Evolutionary conservation across 1,139 yeast genomes (phyloP).

Genomic region (Sugiyamaella paludigena): DNA sequence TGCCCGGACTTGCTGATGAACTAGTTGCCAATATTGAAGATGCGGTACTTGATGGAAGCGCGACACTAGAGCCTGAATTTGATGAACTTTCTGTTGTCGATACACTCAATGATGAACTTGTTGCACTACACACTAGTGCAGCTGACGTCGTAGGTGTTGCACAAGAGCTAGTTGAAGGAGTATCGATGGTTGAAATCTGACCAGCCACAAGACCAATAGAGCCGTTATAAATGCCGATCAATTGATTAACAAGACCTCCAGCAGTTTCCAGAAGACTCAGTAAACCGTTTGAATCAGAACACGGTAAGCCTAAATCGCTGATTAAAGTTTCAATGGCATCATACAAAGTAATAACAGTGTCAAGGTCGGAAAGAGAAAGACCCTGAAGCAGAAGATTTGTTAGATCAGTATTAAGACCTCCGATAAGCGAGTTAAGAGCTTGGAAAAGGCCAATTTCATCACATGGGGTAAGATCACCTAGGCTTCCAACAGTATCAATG

Average conservation of each 20-base stretch:
- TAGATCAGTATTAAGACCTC: background rate
- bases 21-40: background rate
- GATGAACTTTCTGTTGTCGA: slow-evolving; percentile 1
- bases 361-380: background rate
- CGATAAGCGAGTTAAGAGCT: background rate
- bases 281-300: background rate
- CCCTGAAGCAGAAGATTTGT: background rate
- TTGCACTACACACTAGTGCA: slow-evolving; percentile 1
- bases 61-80: background rate
- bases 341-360: slow-evolving; percentile 1
- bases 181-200: background rate
- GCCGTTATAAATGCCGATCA: slow-evolving; percentile 2
- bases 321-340: slow-evolving; percentile 3
- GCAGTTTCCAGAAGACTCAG: background rate
- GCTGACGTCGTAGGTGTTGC: background rate
- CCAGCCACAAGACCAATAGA: slow-evolving; percentile 2
- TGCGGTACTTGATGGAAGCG: slow-evolving; percentile 4
- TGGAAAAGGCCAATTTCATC: slow-evolving; percentile 1
- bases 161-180: slow-evolving; percentile 4
- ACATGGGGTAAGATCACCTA: slow-evolving; percentile 3
- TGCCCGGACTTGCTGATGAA: slow-evolving; percentile 1
- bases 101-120: background rate
- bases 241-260: slow-evolving; percentile 1
- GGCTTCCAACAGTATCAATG: background rate
- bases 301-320: slow-evolving; percentile 1